These are phyloP conservation scores for Clavispora asparagi DNA, from an alignment of 805 yeast genomes.

Conservation along the genomic window DNA sequence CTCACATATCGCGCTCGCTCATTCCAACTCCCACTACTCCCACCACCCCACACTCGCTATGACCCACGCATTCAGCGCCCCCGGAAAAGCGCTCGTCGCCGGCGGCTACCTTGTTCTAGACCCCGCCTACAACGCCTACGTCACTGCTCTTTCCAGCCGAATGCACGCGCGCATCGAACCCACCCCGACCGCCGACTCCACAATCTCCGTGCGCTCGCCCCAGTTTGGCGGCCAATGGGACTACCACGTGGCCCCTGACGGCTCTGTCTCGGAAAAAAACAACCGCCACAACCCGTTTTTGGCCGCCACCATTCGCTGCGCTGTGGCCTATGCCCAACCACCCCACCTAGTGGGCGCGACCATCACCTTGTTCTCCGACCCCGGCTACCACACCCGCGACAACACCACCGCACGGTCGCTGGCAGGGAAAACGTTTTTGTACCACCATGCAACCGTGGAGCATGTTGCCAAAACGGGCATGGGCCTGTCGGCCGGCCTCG, in stretches of 20 bases:
- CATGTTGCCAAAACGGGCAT: slow-evolving; percentile 90
- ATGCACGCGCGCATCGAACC: slow-evolving; percentile 67
- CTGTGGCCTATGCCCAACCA: slow-evolving; percentile 44
- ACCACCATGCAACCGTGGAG: slow-evolving; percentile 55
- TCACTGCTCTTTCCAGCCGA: slow-evolving; percentile 81
- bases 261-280: slow-evolving; percentile 19
- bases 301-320: slow-evolving; percentile 53
- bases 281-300: slow-evolving; percentile 65
- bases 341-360: slow-evolving; percentile 25
- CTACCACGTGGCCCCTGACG: slow-evolving; percentile 31
- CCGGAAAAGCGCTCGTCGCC: slow-evolving; percentile 90
- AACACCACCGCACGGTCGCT: slow-evolving; percentile 33
- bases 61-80: slow-evolving; percentile 71
- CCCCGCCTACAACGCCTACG: slow-evolving; percentile 68
- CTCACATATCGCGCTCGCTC: too few species aligned
- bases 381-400: slow-evolving; percentile 81
- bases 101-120: slow-evolving; percentile 94
- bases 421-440: slow-evolving; percentile 43
- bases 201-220: slow-evolving; percentile 57
- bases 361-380: slow-evolving; percentile 74
- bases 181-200: neutral
- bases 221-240: slow-evolving; percentile 77
- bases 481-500: slow-evolving; percentile 94
- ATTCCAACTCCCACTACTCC: neutral
- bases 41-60: slow-evolving; percentile 2